Conservation (phyloP, 2,329 filamentous ascomycete species). For the Phaeosphaeriaceae sp. region DNA sequence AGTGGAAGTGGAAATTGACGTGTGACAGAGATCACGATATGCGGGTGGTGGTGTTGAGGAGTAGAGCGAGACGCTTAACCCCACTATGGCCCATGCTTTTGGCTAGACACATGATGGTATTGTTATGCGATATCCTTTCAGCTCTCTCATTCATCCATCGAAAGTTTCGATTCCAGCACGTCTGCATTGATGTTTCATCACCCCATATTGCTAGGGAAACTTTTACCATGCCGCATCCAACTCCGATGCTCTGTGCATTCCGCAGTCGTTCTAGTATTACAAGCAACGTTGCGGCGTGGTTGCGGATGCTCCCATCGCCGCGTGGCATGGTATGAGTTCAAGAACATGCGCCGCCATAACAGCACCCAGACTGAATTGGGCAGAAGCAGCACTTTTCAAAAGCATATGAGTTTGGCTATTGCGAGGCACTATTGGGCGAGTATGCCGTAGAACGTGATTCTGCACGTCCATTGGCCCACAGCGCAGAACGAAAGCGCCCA, state of each 20-base stretch:
- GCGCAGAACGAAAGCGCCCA: conserved; percentile 27
- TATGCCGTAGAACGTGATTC: conserved; percentile 29
- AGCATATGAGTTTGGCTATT: conserved; percentile 2
- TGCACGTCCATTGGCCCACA: conserved; percentile 32
- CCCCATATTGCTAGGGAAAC: neutral
- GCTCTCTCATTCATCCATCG: conserved; percentile 18
- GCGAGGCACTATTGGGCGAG: conserved; percentile 33
- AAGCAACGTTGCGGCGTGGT: conserved; percentile 5
- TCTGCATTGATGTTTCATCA: conserved; percentile 2
- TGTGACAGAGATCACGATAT: conserved; percentile 37
- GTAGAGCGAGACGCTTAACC: conserved; percentile 31
- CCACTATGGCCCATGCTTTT: conserved; percentile 19
- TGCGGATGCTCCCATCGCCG: conserved; percentile 2
- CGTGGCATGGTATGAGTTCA: conserved; percentile 7
- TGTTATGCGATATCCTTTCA: conserved; percentile 23
- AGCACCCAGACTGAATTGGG: neutral
- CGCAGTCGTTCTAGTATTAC: conserved; percentile 1
- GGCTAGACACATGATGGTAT: conserved; percentile 26
- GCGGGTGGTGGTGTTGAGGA: conserved; percentile 41
- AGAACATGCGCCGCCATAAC: neutral
- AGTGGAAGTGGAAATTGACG: conserved; percentile 28
- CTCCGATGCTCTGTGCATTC: neutral
- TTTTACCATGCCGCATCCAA: neutral
- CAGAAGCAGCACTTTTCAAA: conserved; percentile 1
- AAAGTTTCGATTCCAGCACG: conserved; percentile 13